Base-by-base conservation (phyloP, 1,284 basidiomycete species). In the Hypsizygus ulmarius region DNA sequence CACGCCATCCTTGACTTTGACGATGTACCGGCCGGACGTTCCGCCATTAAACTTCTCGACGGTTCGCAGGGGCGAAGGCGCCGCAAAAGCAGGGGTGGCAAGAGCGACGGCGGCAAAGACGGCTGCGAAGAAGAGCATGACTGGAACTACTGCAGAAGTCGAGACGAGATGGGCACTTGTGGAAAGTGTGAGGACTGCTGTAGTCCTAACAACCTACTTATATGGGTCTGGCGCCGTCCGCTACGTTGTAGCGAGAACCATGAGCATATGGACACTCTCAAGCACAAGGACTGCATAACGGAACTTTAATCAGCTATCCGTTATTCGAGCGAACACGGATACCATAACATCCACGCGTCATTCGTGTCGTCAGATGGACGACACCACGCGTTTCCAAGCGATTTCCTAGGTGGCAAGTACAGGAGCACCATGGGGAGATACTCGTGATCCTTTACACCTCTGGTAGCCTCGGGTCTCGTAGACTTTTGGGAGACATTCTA, bases 1-100 rank as follows among this genome's bases (percentile, higher is more conserved):
- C 27, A 73, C 70, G 25, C 70, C 76, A 44, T 75, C 69, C 67
- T 82, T 82, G 63, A 87, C 70, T 57, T 77, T 75, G 60, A 86
- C 75, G 56, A 86, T 79, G 70, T 82, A 84, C 43, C 64, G 63
- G 19, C 62, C 64, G 40, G 49, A 58, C 10, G 56, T 63, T 18
- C 59, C 52, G 7, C 65, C 63, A 4, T 45, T 32, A 45, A 52
- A 60, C 29, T 53, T 62, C 40, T 60, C 49, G 33, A 65, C 50
- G 10, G 51, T 18, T n/a, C 49, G 54, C 1, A 59, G 42, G 8
- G 57, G 51, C 11, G 49, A 46, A 66, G 34, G 70, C 47, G 34
- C 68, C 65, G 43, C 46, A n/a, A 54, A 29, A 7, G 40, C 48
- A 9, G 51, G 42, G 21, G 38, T 34, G 28, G 43, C 43, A 33